Percentiles rank a stretch among this genome's conserved stretches.
phyloP scores from a whole-genome alignment of 768 basidiomycete species.

The Tubosaeta sp. region DNA sequence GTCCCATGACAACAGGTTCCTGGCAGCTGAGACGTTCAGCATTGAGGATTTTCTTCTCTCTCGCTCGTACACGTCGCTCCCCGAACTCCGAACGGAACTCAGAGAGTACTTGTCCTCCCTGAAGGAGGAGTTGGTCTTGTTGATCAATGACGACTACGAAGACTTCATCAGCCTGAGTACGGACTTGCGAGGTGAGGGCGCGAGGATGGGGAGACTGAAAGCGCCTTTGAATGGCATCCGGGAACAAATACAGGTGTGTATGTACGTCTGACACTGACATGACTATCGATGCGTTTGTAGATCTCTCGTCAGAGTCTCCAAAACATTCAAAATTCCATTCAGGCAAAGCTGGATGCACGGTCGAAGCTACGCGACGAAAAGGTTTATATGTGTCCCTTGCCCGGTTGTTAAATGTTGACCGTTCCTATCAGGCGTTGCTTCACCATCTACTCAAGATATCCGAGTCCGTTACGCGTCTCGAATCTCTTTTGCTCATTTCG shows the following conservation, averaged over 20 bases:
- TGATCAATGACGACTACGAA: conserved; percentile 98
- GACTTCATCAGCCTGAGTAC: conserved; percentile 96
- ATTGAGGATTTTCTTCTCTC: conserved; percentile 88
- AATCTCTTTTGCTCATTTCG: conserved; percentile 72
- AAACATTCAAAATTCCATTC: conserved; percentile 65
- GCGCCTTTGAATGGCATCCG: conserved; percentile 62
- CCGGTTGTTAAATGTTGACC: not conserved
- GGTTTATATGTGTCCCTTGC: conserved; percentile 30
- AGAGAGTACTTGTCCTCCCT: conserved; percentile 78
- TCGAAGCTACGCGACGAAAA: conserved; percentile 82
- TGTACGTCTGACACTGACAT: not conserved
- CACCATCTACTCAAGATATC: conserved; percentile 89
- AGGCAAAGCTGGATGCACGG: conserved; percentile 72
- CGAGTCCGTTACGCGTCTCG: conserved; percentile 84
- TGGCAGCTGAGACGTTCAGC: conserved; percentile 66
- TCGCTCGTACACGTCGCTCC: conserved; percentile 77
- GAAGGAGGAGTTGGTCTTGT: conserved; percentile 89
- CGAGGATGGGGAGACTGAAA: conserved; percentile 62
- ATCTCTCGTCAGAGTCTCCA: conserved; percentile 61
- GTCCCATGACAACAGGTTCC: conserved; percentile 72
- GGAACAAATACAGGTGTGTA: conserved; percentile 62
- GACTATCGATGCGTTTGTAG: conserved; percentile 23
- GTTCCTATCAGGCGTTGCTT: conserved; percentile 59
- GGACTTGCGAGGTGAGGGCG: conserved; percentile 82
- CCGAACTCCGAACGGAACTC: conserved; percentile 83